Percentiles rank a stretch among this genome's conserved stretches.
Evolutionary conservation across 2,329 filamentous ascomycete genomes (phyloP).

Genomic region (Ophiostoma australiae): DNA sequence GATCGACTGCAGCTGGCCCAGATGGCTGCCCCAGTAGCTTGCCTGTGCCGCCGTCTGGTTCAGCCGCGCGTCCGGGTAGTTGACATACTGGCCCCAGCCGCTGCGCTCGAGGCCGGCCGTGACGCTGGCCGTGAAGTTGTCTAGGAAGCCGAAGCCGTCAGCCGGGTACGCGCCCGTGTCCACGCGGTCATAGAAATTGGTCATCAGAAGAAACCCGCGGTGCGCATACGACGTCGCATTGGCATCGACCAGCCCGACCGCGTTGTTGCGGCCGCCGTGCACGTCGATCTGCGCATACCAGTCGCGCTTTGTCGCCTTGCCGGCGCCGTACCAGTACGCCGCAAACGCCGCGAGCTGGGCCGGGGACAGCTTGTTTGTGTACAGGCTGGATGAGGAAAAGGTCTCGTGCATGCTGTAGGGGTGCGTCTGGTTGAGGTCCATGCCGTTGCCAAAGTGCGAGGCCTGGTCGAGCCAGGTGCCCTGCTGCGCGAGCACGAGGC

Average conservation of each 20-base stretch:
- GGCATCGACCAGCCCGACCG: constrained; percentile 31
- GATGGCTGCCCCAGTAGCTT: not conserved
- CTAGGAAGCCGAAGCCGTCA: not conserved
- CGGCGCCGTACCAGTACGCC: constrained; percentile 39
- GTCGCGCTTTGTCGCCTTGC: constrained; percentile 36
- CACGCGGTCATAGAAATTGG: constrained; percentile 45
- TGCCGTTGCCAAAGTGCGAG: constrained; percentile 34
- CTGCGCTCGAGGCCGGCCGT: not conserved
- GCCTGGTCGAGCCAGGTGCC: constrained; percentile 34
- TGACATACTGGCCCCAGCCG: not conserved
- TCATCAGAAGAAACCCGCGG: constrained; percentile 46
- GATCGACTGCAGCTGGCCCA: not conserved
- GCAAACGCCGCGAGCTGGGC: constrained; percentile 37
- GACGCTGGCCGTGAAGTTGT: not conserved
- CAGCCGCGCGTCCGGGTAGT: not conserved
- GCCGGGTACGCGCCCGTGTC: constrained; percentile 27
- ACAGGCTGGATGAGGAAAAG: constrained; percentile 41
- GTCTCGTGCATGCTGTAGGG: constrained; percentile 38
- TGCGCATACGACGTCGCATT: constrained; percentile 40
- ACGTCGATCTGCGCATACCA: constrained; percentile 44
- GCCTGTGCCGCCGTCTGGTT: not conserved
- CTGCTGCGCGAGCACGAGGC: constrained; percentile 33
- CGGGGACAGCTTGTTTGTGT: constrained; percentile 37
- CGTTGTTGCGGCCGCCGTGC: constrained; percentile 32
- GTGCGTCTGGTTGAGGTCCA: constrained; percentile 33